phyloP scores from a whole-genome alignment of 2,329 filamentous ascomycete genomes.

The Fusarium subglutinans region DNA sequence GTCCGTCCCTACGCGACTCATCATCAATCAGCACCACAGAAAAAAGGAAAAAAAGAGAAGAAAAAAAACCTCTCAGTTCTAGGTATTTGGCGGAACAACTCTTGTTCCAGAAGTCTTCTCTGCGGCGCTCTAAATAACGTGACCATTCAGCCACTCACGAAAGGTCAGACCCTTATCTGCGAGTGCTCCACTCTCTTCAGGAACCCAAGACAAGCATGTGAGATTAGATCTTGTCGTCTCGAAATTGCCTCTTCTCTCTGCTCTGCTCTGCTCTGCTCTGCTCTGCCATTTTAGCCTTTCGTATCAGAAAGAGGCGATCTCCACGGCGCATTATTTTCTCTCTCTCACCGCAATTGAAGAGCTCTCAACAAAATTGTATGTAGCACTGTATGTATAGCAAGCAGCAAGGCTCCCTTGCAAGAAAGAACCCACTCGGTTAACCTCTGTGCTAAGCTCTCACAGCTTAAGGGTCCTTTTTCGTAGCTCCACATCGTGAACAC shows the following conservation, averaged over 20 bases:
- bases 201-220: conserved; percentile 13
- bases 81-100: not conserved
- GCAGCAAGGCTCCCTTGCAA: conserved; percentile 21
- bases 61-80: not conserved
- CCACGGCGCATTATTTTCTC: not conserved
- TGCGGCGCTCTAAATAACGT: conserved; percentile 23
- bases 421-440: not conserved
- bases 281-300: not conserved
- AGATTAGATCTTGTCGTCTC: conserved; percentile 1
- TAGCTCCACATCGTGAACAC: conserved; percentile 19
- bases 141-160: conserved; percentile 19
- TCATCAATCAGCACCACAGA: not conserved
- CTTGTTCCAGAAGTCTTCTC: conserved; percentile 21
- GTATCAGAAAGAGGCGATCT: not conserved
- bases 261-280: not conserved
- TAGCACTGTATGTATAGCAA: not conserved
- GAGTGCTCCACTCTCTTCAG: conserved; percentile 20
- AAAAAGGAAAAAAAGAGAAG: not conserved
- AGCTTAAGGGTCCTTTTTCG: conserved; percentile 7
- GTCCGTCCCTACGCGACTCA: not conserved
- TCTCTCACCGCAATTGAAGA: conserved; percentile 14
- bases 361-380: conserved; percentile 12
- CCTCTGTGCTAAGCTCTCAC: conserved; percentile 22
- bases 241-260: not conserved
- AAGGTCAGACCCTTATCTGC: conserved; percentile 13